Base-by-base conservation (phyloP, 2,329 filamentous ascomycete genomes). In the Geosmithia flava region DNA sequence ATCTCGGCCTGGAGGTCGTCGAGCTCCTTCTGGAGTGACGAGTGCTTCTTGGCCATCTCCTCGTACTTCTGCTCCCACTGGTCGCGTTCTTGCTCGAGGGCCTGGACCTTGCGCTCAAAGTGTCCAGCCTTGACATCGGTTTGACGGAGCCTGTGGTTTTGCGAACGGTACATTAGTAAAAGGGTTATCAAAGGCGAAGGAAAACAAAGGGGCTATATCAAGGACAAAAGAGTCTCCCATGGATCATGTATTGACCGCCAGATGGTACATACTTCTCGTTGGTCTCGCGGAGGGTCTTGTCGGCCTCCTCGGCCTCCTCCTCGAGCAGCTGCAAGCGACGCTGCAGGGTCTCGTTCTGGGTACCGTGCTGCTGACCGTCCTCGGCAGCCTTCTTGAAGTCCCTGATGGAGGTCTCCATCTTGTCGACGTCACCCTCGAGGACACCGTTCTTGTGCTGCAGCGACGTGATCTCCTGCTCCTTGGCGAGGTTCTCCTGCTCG, bases 51-150 rank as follows among this genome's bases (percentile, higher is more conserved):
- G 59, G 83, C 69, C 85, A 95, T 94, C 68, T 97, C 91, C 73
- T 97, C 93, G 74, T 94, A 97, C 77, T 98, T 97, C 69, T 77
- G 67, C 76, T 97, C 93, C 90, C 90, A 96, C 69, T 90, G 81
- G 70, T 96, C 89, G 61, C 87, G 85, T 67, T 90, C 81, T 63
- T 80, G 76, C 74, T 98, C 93, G 63, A 96, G 83, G 61, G 93
- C 91, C 71, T 96, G 88, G 59, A 97, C 93, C 78, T 97, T 97
- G 72, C 93, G 93, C 76, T 98, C 93, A 71, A 91, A 97, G 76
- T 98, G 91, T 61, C 91, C 93, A 62, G 91, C 90, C 79, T 97
- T 97, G 73, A 97, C 89, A 68, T 98, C 93, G 72, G 93, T 96
- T 75, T 95, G 90, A 68, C 93, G 90, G 64, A 97, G 87, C 75